Percentiles rank a stretch among this genome's conserved stretches.
phyloP scores from a whole-genome alignment of 2,329 filamentous ascomycete genomes.

The Colletotrichum godetiae region DNA sequence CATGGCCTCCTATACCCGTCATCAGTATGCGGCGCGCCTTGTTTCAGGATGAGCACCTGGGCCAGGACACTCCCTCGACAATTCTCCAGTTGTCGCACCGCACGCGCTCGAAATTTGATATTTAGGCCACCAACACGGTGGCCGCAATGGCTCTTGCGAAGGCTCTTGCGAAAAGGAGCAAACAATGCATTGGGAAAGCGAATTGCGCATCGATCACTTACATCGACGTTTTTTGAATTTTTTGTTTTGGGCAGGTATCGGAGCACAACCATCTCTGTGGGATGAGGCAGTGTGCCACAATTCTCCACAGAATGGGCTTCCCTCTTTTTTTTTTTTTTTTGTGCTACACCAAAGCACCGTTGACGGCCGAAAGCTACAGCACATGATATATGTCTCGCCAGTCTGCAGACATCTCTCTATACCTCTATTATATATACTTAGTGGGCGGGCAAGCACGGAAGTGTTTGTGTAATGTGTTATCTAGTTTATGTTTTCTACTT shows the following conservation, averaged over 20 bases:
- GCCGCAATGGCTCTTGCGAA: neutral
- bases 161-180: neutral
- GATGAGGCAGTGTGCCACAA: slow-evolving; percentile 8
- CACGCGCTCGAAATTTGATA: neutral
- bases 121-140: slow-evolving; percentile 6
- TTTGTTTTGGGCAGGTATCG: slow-evolving; percentile 1
- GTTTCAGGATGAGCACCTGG: slow-evolving; percentile 31
- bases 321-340: too few species aligned
- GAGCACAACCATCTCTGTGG: neutral
- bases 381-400: slow-evolving; percentile 24
- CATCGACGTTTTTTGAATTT: neutral
- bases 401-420: slow-evolving; percentile 14
- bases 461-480: slow-evolving; percentile 30
- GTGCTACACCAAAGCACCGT: neutral
- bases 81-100: neutral
- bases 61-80: slow-evolving; percentile 25
- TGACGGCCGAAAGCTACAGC: slow-evolving; percentile 27
- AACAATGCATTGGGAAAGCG: slow-evolving; percentile 26
- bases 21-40: slow-evolving; percentile 21
- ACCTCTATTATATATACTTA: slow-evolving; percentile 23
- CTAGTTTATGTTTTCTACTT: slow-evolving; percentile 6
- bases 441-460: slow-evolving; percentile 17
- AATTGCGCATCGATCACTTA: slow-evolving; percentile 8
- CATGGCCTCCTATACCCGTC: slow-evolving; percentile 19
- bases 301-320: neutral